These are phyloP conservation scores for Arabidopsis hybrid DNA, from an alignment of 441 rosid genomes.

Conservation along the genomic window DNA sequence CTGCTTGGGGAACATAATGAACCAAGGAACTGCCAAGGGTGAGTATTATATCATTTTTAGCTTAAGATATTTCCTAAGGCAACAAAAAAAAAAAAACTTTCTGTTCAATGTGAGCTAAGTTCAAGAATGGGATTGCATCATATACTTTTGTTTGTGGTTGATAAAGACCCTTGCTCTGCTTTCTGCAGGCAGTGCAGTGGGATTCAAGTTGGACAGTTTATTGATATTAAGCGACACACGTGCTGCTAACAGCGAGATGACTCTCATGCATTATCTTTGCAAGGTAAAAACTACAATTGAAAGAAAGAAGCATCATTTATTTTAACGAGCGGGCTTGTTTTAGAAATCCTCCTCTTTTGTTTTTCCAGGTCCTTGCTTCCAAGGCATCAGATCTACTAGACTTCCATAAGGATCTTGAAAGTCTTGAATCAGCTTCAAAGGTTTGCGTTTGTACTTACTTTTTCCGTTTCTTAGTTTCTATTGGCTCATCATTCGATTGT, in stretches of 20 bases:
- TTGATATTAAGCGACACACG: constrained; percentile 93
- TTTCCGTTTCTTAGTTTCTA: constrained; percentile 9
- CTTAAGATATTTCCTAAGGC: constrained; percentile 20
- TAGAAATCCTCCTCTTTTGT: constrained; percentile 33
- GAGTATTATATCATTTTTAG: constrained; percentile 34
- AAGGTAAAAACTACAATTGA: constrained; percentile 56
- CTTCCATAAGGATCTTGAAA: constrained; percentile 80
- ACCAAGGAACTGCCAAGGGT: constrained; percentile 99
- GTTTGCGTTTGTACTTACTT: constrained; percentile 47
- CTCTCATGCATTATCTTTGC: constrained; percentile 98
- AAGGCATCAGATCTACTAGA: constrained; percentile 77
- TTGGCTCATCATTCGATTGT: constrained; percentile 23
- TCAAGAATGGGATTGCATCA: neutral
- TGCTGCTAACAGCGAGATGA: constrained; percentile 91
- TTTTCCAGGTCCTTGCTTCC: constrained; percentile 75
- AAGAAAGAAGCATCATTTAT: neutral
- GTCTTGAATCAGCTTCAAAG: constrained; percentile 91
- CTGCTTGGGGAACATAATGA: constrained; percentile 83
- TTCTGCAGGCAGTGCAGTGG: constrained; percentile 90
- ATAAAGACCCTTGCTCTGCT: constrained; percentile 22
- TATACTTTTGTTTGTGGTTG: constrained; percentile 29
- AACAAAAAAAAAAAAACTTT: neutral
- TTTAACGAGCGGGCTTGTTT: neutral
- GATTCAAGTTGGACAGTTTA: constrained; percentile 98
- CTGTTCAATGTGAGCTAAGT: constrained; percentile 24